Evolutionary conservation across 1,284 basidiomycete genomes (phyloP), one percentile per base, ranked within the genome.

Genomic region (Nidula niveotomentosa): DNA sequence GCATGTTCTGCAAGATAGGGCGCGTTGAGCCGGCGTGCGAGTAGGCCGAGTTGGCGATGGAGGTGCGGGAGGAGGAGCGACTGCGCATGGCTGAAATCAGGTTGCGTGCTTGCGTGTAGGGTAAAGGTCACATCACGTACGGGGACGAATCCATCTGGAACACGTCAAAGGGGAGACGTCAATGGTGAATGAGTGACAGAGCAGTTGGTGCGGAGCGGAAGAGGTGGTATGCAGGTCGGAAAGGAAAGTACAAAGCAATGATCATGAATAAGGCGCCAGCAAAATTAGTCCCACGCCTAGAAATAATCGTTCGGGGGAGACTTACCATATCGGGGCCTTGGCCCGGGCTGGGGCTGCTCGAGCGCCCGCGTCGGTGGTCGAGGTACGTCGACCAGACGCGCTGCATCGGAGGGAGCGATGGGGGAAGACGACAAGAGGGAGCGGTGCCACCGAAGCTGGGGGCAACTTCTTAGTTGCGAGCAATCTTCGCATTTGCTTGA

Each of bases 371-470:
- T 23, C 23, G 23, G 23, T 23, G 3, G 10, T 47, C 45, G 23
- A 47, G 45, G 45, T 47, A 47, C 10, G 45, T 47, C 45, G 45
- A 47, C 45, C 45, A 47, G n/a, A 47, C 45, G 13, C 45, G 45
- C 9, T 47, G 45, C 45, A 47, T 47, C 39, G 39, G 23, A 23
- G 23, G 3, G 23, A 5, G 23, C 23, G 23, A 23, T 23, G 23
- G 5, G 23, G 23, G 23, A 23, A 5, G 23, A 23, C 3, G 23
- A 23, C 23, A 23, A 23, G 5, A 23, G 23, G 23, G 23, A 23
- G 5, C 23, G 23, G 5, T 5, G 5, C 23, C 23, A 23, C 5
- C 23, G 23, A 23, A 5, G 23, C 23, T 23, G 23, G 23, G 23
- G 23, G 23, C 23, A 5, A 5, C 23, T 23, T 23, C 23, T 23